Base-by-base conservation (phyloP, 345 rosid species). In the Lenwebbia sp. region DNA sequence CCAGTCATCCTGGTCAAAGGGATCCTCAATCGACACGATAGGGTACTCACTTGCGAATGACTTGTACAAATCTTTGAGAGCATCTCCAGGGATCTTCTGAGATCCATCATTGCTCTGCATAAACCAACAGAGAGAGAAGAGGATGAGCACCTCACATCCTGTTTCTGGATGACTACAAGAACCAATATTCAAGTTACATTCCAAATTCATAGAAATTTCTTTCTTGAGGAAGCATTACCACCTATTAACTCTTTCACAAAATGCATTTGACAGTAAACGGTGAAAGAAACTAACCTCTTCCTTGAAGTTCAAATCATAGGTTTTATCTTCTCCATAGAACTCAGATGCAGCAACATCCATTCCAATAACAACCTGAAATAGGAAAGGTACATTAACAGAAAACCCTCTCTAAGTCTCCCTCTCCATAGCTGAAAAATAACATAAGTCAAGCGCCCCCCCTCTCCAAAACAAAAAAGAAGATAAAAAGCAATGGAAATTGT, bases 321-420 rank as follows among this genome's bases (percentile, higher is more conserved):
- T 90, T 87, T 95, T 95, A 90, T 96, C 99, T 54, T 90, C 41
- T 82, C 91, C 91, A 86, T 95, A 97, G 88, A 97, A 97, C 87
- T 97, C 99, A 37, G 99, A 97, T 55, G 99, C 99, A 83, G 99
- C 99, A 85, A 97, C 99, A 90, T 97, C 99, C 99, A 97, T 97
- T 86, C 99, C 99, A 83, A 97, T 97, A 88, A 97, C 98, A 86
- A 97, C 98, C 99, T 97, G 89, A 70, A 50, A 54, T 55, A 30
- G 23, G 13, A 33, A 12, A 54, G 70, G 50, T 12, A 83, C 4
- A 83, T 30, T 12, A 52, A 83, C 13, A 28, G 14, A 33, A 83
- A 89, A 65, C 86, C 40, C 28, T 49, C 40, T 4, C 23, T 75
- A 19, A 28, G 44, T 56, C 41, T 52, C 26, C 22, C 12, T 10